Evolutionary conservation across 2,329 filamentous ascomycete species (phyloP), one percentile per base, ranked within the genome.

Genomic region (Herpomyces periplanetae): DNA sequence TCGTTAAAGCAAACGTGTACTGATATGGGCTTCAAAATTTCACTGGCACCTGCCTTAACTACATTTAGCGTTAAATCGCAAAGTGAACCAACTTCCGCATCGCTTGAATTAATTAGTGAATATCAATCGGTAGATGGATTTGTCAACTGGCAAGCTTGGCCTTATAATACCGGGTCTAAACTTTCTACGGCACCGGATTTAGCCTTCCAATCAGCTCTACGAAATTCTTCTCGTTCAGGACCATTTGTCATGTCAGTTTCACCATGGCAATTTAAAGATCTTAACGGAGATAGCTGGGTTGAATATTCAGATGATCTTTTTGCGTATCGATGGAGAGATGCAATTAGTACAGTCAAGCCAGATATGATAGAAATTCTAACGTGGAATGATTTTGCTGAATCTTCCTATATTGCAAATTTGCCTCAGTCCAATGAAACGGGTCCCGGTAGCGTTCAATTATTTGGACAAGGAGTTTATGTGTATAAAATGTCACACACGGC

Each of bases 101-200:
- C 15, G 22, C 28, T 8, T 8, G 8, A 12, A 25, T 35, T 19
- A 25, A n/a, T 37, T 16, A 27, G 21, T 17, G 31, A 37, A 10
- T 38, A 31, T 20, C 19, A 31, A 13, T 30, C 33, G 10, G 31
- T 35, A 19, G 35, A 38, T 18, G 35, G 35, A 20, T 38, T 32
- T 27, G 28, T 36, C 26, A 38, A 38, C 27, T 37, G 24, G 34
- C 35, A 38, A 27, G 33, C 35, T n/a, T 38, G 34, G 34, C 34
- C 34, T 9, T 29, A 35, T 16, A 24, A 34, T 25, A 22, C 25
- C 16, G 22, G 30, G n/a, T 14, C 21, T 16, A 35, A 37, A 27
- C 30, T 31, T 18, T 34, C 31, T 14, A 23, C 23, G 22, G 26
- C 26, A 5, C 26, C 32, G 12, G 36, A 39, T 24, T 22, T 30